phyloP scores from a whole-genome alignment of 2,329 filamentous ascomycete species.

The Sporothrix variecibatus region DNA sequence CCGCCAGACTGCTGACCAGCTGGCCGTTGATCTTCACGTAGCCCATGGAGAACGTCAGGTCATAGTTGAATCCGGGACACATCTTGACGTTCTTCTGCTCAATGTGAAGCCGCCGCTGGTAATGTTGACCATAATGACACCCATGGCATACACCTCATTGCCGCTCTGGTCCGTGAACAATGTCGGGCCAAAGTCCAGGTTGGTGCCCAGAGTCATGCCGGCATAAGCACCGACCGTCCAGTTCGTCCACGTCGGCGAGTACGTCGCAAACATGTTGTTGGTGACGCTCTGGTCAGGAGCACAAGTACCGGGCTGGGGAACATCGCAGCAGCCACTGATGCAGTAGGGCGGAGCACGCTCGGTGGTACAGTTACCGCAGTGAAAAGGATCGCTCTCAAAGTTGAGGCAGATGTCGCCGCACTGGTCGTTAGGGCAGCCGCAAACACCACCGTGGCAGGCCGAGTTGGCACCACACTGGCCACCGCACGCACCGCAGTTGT shows the following conservation, averaged over 20 bases:
- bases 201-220: not conserved
- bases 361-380: conserved; percentile 21
- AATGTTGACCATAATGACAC: conserved; percentile 17
- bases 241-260: conserved; percentile 25
- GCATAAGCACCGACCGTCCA: conserved; percentile 22
- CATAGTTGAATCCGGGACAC: conserved; percentile 26
- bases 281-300: conserved; percentile 24
- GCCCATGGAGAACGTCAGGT: conserved; percentile 23
- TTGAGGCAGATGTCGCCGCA: conserved; percentile 21
- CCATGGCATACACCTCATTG: not conserved
- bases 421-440: conserved; percentile 23
- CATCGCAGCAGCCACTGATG: conserved; percentile 22
- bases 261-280: conserved; percentile 24
- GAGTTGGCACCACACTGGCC: conserved; percentile 23
- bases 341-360: conserved; percentile 21
- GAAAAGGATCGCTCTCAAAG: conserved; percentile 20
- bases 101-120: conserved; percentile 12
- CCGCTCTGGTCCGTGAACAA: not conserved
- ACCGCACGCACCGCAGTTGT: conserved; percentile 22
- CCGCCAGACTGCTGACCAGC: conserved; percentile 11
- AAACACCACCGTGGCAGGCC: conserved; percentile 17
- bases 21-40: conserved; percentile 23
- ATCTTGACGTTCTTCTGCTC: conserved; percentile 25
- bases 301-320: conserved; percentile 14
- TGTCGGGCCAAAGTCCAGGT: not conserved